phyloP scores from a whole-genome alignment of 2,329 filamentous ascomycete species.

The Neurospora sp. region DNA sequence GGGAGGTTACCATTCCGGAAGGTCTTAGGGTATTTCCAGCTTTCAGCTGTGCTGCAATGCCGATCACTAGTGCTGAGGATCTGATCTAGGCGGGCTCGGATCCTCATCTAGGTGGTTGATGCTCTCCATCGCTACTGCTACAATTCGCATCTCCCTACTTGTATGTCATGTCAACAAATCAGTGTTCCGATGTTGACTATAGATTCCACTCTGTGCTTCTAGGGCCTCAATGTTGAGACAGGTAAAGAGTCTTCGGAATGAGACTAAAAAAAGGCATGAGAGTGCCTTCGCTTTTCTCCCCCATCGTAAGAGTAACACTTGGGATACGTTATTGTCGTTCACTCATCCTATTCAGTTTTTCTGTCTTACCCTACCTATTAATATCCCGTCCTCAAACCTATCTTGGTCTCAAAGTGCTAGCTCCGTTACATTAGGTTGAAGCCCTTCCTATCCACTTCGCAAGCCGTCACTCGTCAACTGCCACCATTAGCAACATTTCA shows the following conservation, averaged over 20 bases:
- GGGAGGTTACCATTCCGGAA: neutral
- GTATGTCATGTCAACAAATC: neutral
- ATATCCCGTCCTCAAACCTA: neutral
- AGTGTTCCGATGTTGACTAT: neutral
- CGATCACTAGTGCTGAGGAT: neutral
- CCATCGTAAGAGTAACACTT: neutral
- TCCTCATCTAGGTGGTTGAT: neutral
- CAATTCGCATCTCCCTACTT: neutral
- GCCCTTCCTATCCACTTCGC: neutral
- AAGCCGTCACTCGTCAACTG: neutral
- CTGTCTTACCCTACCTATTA: neutral
- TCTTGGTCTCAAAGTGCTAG: neutral
- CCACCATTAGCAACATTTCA: neutral
- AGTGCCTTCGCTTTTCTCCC: neutral
- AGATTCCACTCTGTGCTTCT: neutral
- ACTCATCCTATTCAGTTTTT: too few relatives aligned
- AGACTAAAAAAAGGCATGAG: neutral
- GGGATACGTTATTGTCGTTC: neutral
- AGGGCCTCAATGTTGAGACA: neutral
- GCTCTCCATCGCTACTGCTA: neutral
- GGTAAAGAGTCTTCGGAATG: neutral
- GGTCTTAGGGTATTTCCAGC: neutral
- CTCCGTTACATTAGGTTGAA: neutral
- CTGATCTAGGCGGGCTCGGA: neutral
- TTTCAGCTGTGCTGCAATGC: neutral